Evolutionary conservation across 2,329 filamentous ascomycete species (phyloP).

Genomic region (Alternaria gansuensis): DNA sequence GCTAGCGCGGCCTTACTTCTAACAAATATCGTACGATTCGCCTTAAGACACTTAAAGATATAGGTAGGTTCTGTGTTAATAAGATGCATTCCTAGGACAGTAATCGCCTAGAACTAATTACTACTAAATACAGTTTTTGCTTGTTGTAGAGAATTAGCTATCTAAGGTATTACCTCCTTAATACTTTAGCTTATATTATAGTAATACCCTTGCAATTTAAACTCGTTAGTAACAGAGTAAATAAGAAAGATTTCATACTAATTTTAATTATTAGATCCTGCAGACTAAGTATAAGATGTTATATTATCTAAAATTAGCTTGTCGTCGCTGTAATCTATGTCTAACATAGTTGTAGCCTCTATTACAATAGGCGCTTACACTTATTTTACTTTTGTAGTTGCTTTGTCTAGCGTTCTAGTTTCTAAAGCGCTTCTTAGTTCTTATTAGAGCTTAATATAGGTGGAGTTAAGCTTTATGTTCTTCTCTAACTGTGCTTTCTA

Average conservation of each 20-base stretch:
- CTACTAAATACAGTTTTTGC: slow-evolving; percentile 18
- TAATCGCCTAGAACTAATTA: slow-evolving; percentile 11
- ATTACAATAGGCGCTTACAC: slow-evolving; percentile 13
- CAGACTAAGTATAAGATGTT: slow-evolving; percentile 13
- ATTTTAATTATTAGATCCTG: slow-evolving; percentile 9
- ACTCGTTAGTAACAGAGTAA: slow-evolving; percentile 13
- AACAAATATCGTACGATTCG: slow-evolving; percentile 16
- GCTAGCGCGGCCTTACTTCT: slow-evolving; percentile 13
- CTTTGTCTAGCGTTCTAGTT: slow-evolving; percentile 2
- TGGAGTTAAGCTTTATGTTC: slow-evolving; percentile 14
- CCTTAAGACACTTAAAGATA: slow-evolving; percentile 13
- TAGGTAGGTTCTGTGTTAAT: slow-evolving; percentile 18
- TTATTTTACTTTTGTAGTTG: slow-evolving; percentile 9
- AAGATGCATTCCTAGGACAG: slow-evolving; percentile 19
- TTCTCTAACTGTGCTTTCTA: slow-evolving; percentile 18
- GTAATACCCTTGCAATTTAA: slow-evolving; percentile 14
- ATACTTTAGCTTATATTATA: slow-evolving; percentile 18
- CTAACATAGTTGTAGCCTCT: slow-evolving; percentile 19
- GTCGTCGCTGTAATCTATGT: slow-evolving; percentile 18
- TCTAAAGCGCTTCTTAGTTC: slow-evolving; percentile 13
- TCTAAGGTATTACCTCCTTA: slow-evolving; percentile 17
- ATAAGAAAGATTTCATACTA: slow-evolving; percentile 18
- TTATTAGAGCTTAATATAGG: slow-evolving; percentile 13
- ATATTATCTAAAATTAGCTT: slow-evolving; percentile 15
- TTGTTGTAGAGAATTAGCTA: slow-evolving; percentile 13